Conservation (phyloP, 2,329 filamentous ascomycete species). For the Colletotrichum incanum region DNA sequence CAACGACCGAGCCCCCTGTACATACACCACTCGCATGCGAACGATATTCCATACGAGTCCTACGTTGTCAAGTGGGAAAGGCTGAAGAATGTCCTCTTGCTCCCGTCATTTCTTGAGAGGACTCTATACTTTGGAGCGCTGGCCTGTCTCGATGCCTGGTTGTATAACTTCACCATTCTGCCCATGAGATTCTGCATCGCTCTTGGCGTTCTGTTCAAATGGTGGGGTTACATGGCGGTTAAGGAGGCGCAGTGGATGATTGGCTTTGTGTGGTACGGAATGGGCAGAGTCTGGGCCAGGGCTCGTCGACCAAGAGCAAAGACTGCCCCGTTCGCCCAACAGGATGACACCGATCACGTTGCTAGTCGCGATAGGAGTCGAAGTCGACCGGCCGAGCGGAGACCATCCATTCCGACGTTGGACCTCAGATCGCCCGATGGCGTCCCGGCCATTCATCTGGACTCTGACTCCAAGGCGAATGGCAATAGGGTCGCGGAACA, state of each 20-base stretch:
- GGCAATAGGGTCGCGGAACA: constrained; percentile 49
- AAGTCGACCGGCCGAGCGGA: constrained; percentile 19
- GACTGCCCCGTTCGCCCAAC: constrained; percentile 8
- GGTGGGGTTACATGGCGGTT: constrained; percentile 81
- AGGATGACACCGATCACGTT: constrained; percentile 20
- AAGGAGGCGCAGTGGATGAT: constrained; percentile 82
- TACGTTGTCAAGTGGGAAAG: constrained; percentile 93
- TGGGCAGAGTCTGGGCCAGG: constrained; percentile 81
- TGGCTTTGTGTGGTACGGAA: constrained; percentile 83
- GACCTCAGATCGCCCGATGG: constrained; percentile 9
- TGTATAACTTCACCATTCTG: constrained; percentile 96
- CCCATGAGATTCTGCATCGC: constrained; percentile 91
- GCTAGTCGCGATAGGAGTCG: constrained; percentile 36
- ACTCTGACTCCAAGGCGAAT: constrained; percentile 26
- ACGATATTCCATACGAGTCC: constrained; percentile 86
- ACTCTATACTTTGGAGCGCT: constrained; percentile 90
- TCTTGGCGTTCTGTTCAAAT: constrained; percentile 80
- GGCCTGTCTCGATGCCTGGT: constrained; percentile 94
- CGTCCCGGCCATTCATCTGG: constrained; percentile 1
- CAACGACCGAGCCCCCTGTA: constrained; percentile 76
- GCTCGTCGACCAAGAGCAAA: constrained; percentile 55
- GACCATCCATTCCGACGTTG: background rate
- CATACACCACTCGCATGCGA: constrained; percentile 71
- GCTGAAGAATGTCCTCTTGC: constrained; percentile 86
- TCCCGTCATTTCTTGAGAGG: constrained; percentile 87